These are phyloP conservation scores for Apiotrichum mycotoxinovorans DNA, from an alignment of 1,284 basidiomycete genomes.

Conservation along the genomic window DNA sequence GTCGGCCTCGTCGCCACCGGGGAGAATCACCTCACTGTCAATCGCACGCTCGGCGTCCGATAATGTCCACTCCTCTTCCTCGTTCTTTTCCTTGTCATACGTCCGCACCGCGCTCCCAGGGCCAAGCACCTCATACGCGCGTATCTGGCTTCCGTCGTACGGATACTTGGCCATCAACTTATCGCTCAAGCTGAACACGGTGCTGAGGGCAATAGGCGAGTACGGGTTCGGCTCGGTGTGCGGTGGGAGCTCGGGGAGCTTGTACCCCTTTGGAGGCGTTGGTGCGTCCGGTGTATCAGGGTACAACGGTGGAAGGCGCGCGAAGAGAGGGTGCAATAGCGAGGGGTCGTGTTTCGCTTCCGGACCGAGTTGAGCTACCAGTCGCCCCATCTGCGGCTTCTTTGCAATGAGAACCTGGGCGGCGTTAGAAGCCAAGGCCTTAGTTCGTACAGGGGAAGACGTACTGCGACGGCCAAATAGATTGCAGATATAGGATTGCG, in stretches of 20 bases:
- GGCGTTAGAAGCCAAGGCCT: neutral
- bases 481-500: slow-evolving; percentile 75
- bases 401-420: slow-evolving; percentile 47
- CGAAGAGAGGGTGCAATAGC: slow-evolving; percentile 70
- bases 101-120: slow-evolving; percentile 39
- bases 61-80: slow-evolving; percentile 14
- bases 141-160: slow-evolving; percentile 34
- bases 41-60: slow-evolving; percentile 18
- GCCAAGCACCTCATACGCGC: slow-evolving; percentile 44
- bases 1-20: slow-evolving; percentile 17
- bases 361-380: slow-evolving; percentile 33
- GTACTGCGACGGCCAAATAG: slow-evolving; percentile 75
- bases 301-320: slow-evolving; percentile 64
- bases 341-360: slow-evolving; percentile 42
- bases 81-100: slow-evolving; percentile 28
- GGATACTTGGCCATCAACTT: slow-evolving; percentile 40
- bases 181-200: slow-evolving; percentile 41
- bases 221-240: slow-evolving; percentile 37
- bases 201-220: slow-evolving; percentile 37
- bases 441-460: slow-evolving; percentile 37
- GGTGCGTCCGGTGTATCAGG: slow-evolving; percentile 38
- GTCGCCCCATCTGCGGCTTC: slow-evolving; percentile 41
- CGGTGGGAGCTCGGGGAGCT: neutral
- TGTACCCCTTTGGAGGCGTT: slow-evolving; percentile 5
- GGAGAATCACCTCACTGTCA: slow-evolving; percentile 19